Base-by-base conservation (phyloP, 805 yeast species). In the Kuraishia hungarica region DNA sequence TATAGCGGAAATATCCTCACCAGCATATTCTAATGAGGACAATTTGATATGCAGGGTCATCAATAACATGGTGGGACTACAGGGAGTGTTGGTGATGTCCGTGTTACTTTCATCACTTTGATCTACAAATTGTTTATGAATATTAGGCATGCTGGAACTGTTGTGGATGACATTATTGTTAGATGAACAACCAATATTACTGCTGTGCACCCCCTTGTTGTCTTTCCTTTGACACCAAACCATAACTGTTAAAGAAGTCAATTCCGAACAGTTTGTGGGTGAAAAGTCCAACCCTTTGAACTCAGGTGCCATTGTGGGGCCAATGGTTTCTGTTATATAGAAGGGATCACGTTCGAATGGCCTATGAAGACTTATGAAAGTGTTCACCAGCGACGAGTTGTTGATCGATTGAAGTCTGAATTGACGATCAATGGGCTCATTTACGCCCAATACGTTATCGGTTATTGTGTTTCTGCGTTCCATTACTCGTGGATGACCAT, bases 311-410 rank as follows among this genome's bases (percentile, higher is more conserved):
- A 67, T 56, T 11, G 69, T 62, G 5, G 64, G 52, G 2, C 61
- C 53, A 21, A 61, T 61, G 0, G 67, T 59, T 53, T 75, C 71
- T 54, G 77, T 73, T 2, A 75, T 64, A 53, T 70, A 71, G 51
- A 73, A 68, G 6, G 72, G 64, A 2, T 60, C 51, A 11, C 62
- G 63, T 0, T 59, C 57, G 48, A 64, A 54, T 15, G 61, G 60
- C 10, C 64, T 60, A 53, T 71, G 74, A 8, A 75, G 29, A 0
- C 77, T 69, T 49, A 67, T 69, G 57, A 75, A 75, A 1, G 65
- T 65, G 50, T 72, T 70, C 7, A 66, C 58, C 50, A 73, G 66
- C 11, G 61, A 60, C 10, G 56, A 53, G 5, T 57, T 50, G 58
- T 69, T 71, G 20, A 69, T 48, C 1, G 61, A 52, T 53, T 69